Conservation (phyloP, 495 filamentous ascomycete species). For the Aspergillus egyptiacus region DNA sequence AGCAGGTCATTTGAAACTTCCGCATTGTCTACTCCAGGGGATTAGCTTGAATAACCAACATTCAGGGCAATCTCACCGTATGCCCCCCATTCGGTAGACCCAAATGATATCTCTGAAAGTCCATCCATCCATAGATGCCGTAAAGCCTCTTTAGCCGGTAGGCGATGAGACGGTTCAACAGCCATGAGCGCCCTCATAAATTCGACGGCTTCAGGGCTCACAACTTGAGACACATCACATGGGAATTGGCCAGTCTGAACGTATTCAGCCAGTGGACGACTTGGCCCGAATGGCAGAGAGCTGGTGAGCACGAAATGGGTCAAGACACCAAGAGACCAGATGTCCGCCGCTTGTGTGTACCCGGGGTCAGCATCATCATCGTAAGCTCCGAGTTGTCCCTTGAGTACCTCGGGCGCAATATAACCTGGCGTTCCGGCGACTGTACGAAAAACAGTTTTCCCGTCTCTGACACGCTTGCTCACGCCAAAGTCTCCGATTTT, state of each 20-base stretch:
- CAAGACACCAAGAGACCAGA: not conserved
- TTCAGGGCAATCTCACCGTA: too few species aligned
- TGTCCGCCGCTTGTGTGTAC: conserved; percentile 2
- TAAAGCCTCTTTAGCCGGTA: not conserved
- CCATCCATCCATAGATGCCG: not conserved
- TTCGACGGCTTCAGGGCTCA: not conserved
- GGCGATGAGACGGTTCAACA: not conserved
- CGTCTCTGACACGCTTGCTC: conserved; percentile 20
- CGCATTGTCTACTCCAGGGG: too few species aligned
- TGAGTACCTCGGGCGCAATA: not conserved
- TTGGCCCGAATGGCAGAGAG: not conserved
- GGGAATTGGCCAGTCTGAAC: not conserved
- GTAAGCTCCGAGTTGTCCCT: not conserved
- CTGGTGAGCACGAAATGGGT: not conserved
- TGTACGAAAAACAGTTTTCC: conserved; percentile 1
- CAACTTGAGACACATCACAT: not conserved
- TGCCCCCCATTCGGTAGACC: too few species aligned
- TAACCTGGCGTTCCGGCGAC: not conserved
- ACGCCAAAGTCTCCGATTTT: conserved; percentile 34
- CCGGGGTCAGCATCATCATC: not conserved
- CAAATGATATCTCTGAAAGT: too few species aligned
- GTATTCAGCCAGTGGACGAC: not conserved
- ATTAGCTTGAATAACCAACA: too few species aligned
- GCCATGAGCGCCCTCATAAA: not conserved
- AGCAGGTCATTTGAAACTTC: too few species aligned